phyloP scores from a whole-genome alignment of 495 filamentous ascomycete species.

The Neurospora tetraspora region DNA sequence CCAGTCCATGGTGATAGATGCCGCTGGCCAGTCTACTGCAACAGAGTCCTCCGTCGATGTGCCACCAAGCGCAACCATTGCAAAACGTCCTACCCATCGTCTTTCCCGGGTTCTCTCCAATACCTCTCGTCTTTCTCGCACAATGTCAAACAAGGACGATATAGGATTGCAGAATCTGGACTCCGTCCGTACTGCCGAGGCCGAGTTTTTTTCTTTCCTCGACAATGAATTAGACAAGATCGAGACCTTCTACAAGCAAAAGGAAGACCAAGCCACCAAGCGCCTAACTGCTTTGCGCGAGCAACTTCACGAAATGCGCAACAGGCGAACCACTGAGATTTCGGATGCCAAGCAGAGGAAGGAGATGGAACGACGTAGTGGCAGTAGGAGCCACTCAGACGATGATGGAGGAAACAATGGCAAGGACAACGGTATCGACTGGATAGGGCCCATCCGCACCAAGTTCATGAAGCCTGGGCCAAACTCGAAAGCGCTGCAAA shows the following conservation, averaged over 20 bases:
- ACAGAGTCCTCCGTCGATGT: constrained; percentile 5
- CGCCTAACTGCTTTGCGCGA: constrained; percentile 60
- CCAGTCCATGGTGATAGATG: constrained; percentile 12
- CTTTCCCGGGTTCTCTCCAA: constrained; percentile 21
- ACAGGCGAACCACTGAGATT: constrained; percentile 66
- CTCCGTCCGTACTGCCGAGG: constrained; percentile 45
- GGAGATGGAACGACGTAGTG: constrained; percentile 8
- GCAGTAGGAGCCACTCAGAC: constrained; percentile 5
- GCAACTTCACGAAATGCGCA: constrained; percentile 82
- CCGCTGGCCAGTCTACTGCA: constrained; percentile 2
- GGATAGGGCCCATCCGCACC: constrained; percentile 35
- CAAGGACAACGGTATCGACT: constrained; percentile 14
- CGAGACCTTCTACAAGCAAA: constrained; percentile 71
- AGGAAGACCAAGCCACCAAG: constrained; percentile 68
- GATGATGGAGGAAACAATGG: constrained; percentile 3
- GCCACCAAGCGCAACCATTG: constrained; percentile 1
- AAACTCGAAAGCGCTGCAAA: constrained; percentile 36
- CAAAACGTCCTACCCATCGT: constrained; percentile 13
- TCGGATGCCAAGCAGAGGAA: constrained; percentile 27
- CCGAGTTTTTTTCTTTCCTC: constrained; percentile 71
- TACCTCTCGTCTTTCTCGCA: constrained; percentile 8
- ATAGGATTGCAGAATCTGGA: constrained; percentile 32
- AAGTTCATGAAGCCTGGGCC: constrained; percentile 34
- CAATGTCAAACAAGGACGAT: constrained; percentile 12
- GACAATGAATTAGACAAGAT: constrained; percentile 77